Base-by-base conservation (phyloP, 352 stramenopile genomes). In the Phytophthora pinifolia region DNA sequence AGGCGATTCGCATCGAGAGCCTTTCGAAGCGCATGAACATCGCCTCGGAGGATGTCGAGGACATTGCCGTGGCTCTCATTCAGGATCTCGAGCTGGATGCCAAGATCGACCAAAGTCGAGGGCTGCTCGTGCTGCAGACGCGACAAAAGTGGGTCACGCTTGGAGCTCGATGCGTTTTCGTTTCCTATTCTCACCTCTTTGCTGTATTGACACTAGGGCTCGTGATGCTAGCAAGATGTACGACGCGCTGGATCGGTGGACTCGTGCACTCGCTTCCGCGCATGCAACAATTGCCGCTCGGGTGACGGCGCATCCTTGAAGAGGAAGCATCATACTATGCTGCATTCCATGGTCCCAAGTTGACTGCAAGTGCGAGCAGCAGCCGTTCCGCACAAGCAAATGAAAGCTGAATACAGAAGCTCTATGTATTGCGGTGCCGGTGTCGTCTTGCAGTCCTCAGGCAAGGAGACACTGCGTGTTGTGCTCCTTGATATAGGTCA, bases 11-110 rank as follows among this genome's bases (percentile, higher is more conserved):
- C n/a, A 71, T 98, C 29, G 49, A 66, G 10, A 95, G 79, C 22
- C 83, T 98, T 39, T 84, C 93, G 15, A 72, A 72, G 39, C 85
- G 94, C 45, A 83, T 98, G 39, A 98, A 98, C 63, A 91, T 98
- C 45, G 57, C 82, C 1, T 59, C 79, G 3, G 49, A 66, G 3
- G 89, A 98, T 27, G 91, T 97, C 0, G 91, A 98, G 59, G 82
- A 81, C 36, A 84, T 98, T 20, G 74, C 97, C 0, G 88, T 97
- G 12, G 71, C 76, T 30, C 70, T 98, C 6, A 98, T 98, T 61
- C 79, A 98, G 48, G 92, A 98, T 61, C 79, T 82, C 2, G 79
- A 85, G 43, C 67, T 98, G 35, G 70, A 93, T 25, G 90, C 86
- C 9, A 79, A 83, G 47, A 96, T 98, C 62, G 92, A 98, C 75